Percentiles rank a stretch among this genome's conserved stretches.
Evolutionary conservation across 2,329 filamentous ascomycete species (phyloP).

Genomic region (Alternaria conjuncta): DNA sequence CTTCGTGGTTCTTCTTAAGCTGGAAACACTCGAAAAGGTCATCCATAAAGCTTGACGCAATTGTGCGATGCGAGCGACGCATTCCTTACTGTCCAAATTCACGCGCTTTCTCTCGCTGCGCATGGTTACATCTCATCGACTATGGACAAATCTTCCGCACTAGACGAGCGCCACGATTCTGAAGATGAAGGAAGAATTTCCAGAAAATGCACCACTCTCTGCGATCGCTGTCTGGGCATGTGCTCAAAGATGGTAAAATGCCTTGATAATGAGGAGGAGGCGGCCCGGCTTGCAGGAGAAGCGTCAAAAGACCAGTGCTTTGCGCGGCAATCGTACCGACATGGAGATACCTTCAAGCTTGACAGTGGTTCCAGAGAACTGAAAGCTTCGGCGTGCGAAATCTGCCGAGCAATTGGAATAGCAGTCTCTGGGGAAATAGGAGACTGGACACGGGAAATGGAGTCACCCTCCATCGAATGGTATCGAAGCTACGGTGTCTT

Average conservation of each 20-base stretch:
- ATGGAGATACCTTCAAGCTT: background rate
- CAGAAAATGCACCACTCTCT: background rate
- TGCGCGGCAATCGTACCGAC: background rate
- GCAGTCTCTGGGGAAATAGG: background rate
- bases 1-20: background rate
- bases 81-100: accelerated
- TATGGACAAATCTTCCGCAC: background rate
- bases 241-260: background rate
- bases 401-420: background rate
- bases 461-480: background rate
- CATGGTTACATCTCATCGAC: background rate
- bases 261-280: background rate
- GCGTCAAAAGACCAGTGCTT: no score
- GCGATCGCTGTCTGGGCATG: background rate
- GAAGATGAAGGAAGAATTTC: background rate
- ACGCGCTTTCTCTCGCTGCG: background rate
- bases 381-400: background rate
- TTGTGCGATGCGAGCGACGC: background rate
- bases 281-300: background rate
- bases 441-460: background rate
- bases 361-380: background rate
- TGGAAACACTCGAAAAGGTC: no score
- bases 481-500: no score
- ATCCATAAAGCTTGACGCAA: no score
- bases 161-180: background rate